Base-by-base conservation (phyloP, 192 early-diverging fungal species). In the Entomortierella beljakovae region DNA sequence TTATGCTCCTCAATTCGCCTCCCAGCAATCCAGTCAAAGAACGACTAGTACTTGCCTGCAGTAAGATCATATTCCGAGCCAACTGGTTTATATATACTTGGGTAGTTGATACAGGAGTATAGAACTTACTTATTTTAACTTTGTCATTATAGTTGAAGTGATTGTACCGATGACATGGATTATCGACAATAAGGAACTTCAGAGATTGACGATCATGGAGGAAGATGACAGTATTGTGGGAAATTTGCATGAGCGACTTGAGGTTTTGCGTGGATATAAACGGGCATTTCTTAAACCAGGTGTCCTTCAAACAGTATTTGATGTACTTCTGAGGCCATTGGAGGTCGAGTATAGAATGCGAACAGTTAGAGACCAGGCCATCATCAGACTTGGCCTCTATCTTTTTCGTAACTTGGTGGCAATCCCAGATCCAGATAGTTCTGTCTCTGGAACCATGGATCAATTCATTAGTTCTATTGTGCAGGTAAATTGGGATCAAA, bases 91-190 rank as follows among this genome's bases (percentile, higher is more conserved):
- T 29, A 15, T 6, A 54, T 7, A 25, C 25, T 11, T 8, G 6
- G 29, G n/a, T 29, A 15, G 9, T 54, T 31, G 22, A 1, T 52
- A 31, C 8, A 42, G n/a, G 57, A 6, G 37, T 46, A 10, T 8
- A 26, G 13, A 46, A 8, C 5, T 10, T 25, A n/a, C 31, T 33
- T 31, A 40, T n/a, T 58, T n/a, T 26, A 26, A 10, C 20, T 48
- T 6, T 43, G 29, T 10, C 18, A 29, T 33, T 28, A 13, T 80
- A 89, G 91, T 94, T 11, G 94, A 98, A 72, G 63, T 98, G 34
- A 84, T 98, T 42, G 94, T 96, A 32, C 93, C 94, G 0, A 82
- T 97, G 84, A 98, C 96, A 0, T 96, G 94, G 96, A 91, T 92
- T 56, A 79, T 94, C 51, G 87, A 88, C 50, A 75, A 84, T 26